These are phyloP conservation scores for Chlorella ohadii DNA, from an alignment of 139 green algal species.

Conservation along the genomic window DNA sequence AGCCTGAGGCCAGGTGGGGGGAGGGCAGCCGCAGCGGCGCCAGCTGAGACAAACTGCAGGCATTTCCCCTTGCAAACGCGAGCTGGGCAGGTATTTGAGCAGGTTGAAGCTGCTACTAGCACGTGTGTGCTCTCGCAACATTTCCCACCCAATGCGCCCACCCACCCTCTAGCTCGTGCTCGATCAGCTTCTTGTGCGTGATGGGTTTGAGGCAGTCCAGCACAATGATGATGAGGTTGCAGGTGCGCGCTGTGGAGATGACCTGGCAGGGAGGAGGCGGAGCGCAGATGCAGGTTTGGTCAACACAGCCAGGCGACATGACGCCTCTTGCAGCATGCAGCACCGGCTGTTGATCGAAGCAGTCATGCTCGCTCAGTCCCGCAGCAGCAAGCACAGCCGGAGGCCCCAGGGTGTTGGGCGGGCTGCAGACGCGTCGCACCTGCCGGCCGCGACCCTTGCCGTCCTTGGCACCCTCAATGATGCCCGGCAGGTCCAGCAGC, in stretches of 20 bases:
- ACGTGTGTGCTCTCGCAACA: too few species aligned
- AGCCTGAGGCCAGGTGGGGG: constrained; percentile 49
- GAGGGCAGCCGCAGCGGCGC: too few species aligned
- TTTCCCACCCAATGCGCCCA: too few species aligned
- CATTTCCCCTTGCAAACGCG: too few species aligned
- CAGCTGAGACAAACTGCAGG: too few species aligned
- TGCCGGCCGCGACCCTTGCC: constrained; percentile 92
- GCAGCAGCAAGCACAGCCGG: not conserved
- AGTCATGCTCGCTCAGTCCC: too few species aligned
- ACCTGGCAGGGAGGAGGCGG: constrained; percentile 66
- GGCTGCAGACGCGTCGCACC: not conserved
- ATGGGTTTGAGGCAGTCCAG: constrained; percentile 98
- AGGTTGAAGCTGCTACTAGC: too few species aligned
- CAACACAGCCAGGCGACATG: too few species aligned
- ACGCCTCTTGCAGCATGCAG: too few species aligned
- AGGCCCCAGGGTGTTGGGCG: not conserved
- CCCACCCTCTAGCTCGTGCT: constrained; percentile 87
- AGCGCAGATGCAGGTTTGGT: not conserved
- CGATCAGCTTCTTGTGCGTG: constrained; percentile 95
- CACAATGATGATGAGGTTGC: constrained; percentile 98
- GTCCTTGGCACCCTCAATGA: constrained; percentile 99
- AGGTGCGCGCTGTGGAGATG: constrained; percentile 96
- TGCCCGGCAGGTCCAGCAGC: constrained; percentile 97
- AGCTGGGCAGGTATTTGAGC: too few species aligned
- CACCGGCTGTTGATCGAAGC: not conserved